Evolutionary conservation across 2,329 filamentous ascomycete species (phyloP).

Genomic region (Xylariales sp.): DNA sequence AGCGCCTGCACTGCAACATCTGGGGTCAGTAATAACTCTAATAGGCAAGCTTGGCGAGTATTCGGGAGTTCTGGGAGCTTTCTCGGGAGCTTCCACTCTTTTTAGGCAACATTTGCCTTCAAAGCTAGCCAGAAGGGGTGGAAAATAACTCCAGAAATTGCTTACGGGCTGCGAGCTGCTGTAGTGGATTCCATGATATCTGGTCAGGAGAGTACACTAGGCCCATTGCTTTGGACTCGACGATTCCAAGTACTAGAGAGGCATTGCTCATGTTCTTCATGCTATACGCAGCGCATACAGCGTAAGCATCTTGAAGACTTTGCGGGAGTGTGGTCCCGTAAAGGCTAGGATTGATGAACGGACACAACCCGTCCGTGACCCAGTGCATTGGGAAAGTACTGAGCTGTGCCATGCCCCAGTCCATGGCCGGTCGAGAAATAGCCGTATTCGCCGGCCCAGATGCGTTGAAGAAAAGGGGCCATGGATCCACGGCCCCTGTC

Average conservation of each 20-base stretch:
- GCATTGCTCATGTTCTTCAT: background rate
- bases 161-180: too few species aligned
- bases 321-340: background rate
- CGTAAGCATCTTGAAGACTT: background rate
- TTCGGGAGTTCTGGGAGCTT: too few species aligned
- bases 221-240: background rate
- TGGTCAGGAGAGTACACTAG: background rate
- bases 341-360: background rate
- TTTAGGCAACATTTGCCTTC: too few species aligned
- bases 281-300: background rate
- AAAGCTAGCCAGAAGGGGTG: too few species aligned
- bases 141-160: too few species aligned
- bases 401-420: background rate
- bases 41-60: too few species aligned
- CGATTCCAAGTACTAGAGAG: background rate
- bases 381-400: background rate
- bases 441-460: background rate
- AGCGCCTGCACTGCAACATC: background rate
- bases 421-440: background rate
- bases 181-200: background rate
- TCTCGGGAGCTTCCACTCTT: too few species aligned
- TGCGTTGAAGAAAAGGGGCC: conserved; percentile 1
- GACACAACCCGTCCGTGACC: background rate
- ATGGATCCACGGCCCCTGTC: background rate
- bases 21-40: too few species aligned